Conservation (phyloP, 192 early-diverging fungal genomes). For the Entomortierella beljakovae region DNA sequence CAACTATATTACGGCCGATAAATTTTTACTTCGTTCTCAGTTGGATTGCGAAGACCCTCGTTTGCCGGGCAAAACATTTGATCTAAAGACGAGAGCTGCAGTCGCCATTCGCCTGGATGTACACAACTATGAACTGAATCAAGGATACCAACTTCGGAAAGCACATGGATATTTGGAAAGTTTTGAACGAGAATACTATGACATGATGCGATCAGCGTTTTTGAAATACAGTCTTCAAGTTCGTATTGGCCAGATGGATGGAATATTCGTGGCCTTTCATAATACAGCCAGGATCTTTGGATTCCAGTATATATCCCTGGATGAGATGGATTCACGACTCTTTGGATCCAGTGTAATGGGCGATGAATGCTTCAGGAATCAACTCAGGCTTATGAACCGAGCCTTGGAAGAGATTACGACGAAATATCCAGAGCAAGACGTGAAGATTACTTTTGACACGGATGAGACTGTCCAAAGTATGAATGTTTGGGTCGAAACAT, state of each 20-base stretch:
- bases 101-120: constrained; percentile 86
- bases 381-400: constrained; percentile 71
- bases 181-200: constrained; percentile 94
- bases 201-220: constrained; percentile 92
- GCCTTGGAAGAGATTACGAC: constrained; percentile 71
- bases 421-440: constrained; percentile 66
- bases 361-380: constrained; percentile 74
- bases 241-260: constrained; percentile 96
- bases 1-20: constrained; percentile 71
- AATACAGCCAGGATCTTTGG: constrained; percentile 93
- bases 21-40: constrained; percentile 89
- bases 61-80: constrained; percentile 86
- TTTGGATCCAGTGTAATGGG: constrained; percentile 79
- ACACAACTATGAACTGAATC: constrained; percentile 73
- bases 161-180: constrained; percentile 76
- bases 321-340: constrained; percentile 84
- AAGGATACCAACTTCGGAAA: constrained; percentile 78
- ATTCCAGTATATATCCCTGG: constrained; percentile 90
- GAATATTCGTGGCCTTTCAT: constrained; percentile 93
- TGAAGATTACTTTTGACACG: constrained; percentile 52
- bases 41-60: constrained; percentile 85
- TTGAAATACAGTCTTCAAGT: constrained; percentile 94
- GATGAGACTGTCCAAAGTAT: constrained; percentile 51
- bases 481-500: constrained; percentile 54
- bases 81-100: constrained; percentile 91